Percentiles rank a stretch among this genome's conserved stretches.
Conservation (phyloP, 2,329 filamentous ascomycete species). For the Colletotrichum sp. region DNA sequence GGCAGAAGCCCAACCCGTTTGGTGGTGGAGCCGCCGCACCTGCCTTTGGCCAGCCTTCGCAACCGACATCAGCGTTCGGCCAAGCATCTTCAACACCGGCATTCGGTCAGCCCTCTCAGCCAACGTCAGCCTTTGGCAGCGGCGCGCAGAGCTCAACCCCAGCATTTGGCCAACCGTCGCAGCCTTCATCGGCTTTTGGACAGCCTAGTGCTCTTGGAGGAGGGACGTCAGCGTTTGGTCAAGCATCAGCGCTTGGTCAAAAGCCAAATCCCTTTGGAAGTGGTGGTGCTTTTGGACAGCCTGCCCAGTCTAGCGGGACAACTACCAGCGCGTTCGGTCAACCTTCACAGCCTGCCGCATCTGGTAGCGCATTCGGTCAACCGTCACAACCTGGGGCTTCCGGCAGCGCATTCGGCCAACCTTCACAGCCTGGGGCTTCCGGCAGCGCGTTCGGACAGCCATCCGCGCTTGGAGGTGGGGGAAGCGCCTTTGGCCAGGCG, state of each 20-base stretch:
- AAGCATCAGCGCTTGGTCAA: conserved; percentile 38
- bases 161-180: conserved; percentile 42
- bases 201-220: conserved; percentile 29
- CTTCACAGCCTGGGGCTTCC: not conserved
- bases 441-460: not conserved
- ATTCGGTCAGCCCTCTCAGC: conserved; percentile 26
- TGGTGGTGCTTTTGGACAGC: conserved; percentile 19
- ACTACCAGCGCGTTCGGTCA: not conserved
- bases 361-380: conserved; percentile 39
- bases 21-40: conserved; percentile 24
- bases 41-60: conserved; percentile 45
- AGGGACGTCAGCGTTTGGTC: conserved; percentile 35
- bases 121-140: conserved; percentile 35
- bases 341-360: conserved; percentile 1
- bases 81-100: conserved; percentile 36
- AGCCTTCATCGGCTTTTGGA: conserved; percentile 35
- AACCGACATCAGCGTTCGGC: conserved; percentile 37
- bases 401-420: conserved; percentile 15
- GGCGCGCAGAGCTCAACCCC: conserved; percentile 35
- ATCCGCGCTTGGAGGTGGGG: not conserved
- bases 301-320: conserved; percentile 13
- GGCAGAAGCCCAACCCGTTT: conserved; percentile 32
- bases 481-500: conserved; percentile 40
- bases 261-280: conserved; percentile 43
- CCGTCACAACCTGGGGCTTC: conserved; percentile 31